Base-by-base conservation (phyloP, 192 early-diverging fungal species). In the Umbelopsis sp. region DNA sequence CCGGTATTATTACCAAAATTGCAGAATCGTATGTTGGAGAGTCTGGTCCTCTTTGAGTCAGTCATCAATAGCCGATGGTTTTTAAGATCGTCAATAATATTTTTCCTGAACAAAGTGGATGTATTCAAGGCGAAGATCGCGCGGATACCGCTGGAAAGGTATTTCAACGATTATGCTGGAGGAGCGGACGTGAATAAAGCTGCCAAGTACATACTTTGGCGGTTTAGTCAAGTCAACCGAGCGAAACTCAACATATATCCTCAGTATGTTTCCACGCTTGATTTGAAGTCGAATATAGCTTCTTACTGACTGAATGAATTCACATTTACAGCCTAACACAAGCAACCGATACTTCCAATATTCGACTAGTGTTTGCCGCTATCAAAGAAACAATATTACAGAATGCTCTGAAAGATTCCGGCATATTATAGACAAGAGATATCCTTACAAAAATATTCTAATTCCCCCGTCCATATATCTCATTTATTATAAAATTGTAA, bases 381-480 rank as follows among this genome's bases (percentile, higher is more conserved):
- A 92, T 97, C 67, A 95, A 95, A 70, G 95, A 95, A 71, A 96
- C 94, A 1, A 93, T 95, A 64, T 78, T 96, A 65, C 94, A 95
- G 78, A 94, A 94, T 71, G 90, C 91, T 16, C 76, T 94, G 33
- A 85, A 90, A 69, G 91, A 94, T 66, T 89, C 87, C 67, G 92
- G 92, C 46, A 94, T 94, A 16, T 69, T 80, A 45, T 80, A 76
- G 67, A 41, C n/a, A 46, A 69, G 37, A 50, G 27, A 33, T n/a
- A 20, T 20, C 22, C 16, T 45, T 37, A 48, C 35, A 22, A 58
- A 58, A n/a, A 25, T 23, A 25, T 21, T 51, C n/a, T 46, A 7
- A 25, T 27, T 10, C 3, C 48, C 35, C 21, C 46, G 27, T 49
- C 46, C 20, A 16, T 64, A 21, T 20, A 27, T 21, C 46, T 27